Percentiles rank a stretch among this genome's conserved stretches.
Evolutionary conservation across 2,329 filamentous ascomycete species (phyloP).

Genomic region (Cercospora sesami): DNA sequence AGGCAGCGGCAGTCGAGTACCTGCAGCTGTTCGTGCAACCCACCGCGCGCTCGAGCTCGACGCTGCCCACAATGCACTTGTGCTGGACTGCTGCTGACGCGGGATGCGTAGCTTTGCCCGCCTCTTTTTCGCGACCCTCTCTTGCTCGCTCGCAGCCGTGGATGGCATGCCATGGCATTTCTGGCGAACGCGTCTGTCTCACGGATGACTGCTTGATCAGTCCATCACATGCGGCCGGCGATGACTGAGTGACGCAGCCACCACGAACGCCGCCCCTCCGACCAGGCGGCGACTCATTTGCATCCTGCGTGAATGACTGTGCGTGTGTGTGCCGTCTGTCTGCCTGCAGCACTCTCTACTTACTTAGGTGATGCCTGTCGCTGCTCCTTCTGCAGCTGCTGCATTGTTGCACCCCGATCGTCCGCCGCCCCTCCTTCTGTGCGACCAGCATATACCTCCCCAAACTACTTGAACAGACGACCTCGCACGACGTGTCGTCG

Average conservation of each 20-base stretch:
- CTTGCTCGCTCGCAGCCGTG: not conserved
- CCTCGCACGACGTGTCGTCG: not conserved
- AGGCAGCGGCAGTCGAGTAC: conserved; percentile 7
- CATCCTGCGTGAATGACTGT: not conserved
- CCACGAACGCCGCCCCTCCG: conserved; percentile 3
- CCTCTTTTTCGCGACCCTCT: not conserved
- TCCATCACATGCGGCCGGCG: conserved; percentile 5
- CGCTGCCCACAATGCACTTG: not conserved
- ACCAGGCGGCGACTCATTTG: not conserved
- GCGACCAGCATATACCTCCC: not conserved
- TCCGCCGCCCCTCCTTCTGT: not conserved
- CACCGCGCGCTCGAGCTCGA: not conserved
- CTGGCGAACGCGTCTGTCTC: conserved; percentile 3
- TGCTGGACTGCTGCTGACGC: not conserved
- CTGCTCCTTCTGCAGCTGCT: not conserved
- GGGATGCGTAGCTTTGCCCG: conserved; percentile 14
- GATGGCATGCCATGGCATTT: not conserved
- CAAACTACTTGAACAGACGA: not conserved
- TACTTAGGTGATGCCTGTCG: not conserved
- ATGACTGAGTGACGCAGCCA: conserved; percentile 19
- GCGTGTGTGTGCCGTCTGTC: not conserved
- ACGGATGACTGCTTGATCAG: conserved; percentile 14
- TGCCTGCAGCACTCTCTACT: not conserved
- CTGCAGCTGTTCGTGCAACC: conserved; percentile 13
- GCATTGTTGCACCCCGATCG: not conserved